Percentiles rank a stretch among this genome's conserved stretches.
Evolutionary conservation across 2,329 filamentous ascomycete genomes (phyloP).

Genomic region (Aspergillus fructus): DNA sequence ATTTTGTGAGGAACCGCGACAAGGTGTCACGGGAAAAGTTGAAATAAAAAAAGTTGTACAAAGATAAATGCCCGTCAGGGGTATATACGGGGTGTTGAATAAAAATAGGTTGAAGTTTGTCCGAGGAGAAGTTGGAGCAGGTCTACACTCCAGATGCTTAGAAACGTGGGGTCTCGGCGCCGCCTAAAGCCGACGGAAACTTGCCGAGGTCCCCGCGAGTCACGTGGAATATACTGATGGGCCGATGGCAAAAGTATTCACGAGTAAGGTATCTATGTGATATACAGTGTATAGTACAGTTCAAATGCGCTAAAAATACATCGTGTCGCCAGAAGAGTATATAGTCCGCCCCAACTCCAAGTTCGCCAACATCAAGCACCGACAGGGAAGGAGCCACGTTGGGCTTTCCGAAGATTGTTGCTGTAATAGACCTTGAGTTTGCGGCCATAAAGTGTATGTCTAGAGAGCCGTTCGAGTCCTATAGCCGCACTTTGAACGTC

Average conservation of each 20-base stretch:
- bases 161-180: conserved; percentile 27
- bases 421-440: conserved; percentile 66
- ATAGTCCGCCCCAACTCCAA: neutral
- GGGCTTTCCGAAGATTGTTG: conserved; percentile 9
- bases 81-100: conserved; percentile 2
- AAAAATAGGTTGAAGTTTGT: conserved; percentile 5
- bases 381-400: neutral
- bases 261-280: neutral
- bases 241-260: neutral
- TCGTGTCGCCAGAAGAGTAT: neutral
- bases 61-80: neutral
- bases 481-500: conserved; percentile 64
- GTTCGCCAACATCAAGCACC: neutral
- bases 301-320: neutral
- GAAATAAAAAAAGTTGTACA: neutral
- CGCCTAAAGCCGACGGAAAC: conserved; percentile 17
- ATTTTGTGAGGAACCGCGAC: conserved; percentile 52
- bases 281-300: conserved; percentile 1
- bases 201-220: conserved; percentile 24
- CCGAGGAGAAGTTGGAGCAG: conserved; percentile 6
- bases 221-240: conserved; percentile 18
- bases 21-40: neutral
- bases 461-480: conserved; percentile 57
- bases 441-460: conserved; percentile 65
- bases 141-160: conserved; percentile 11